Base-by-base conservation (phyloP, 495 filamentous ascomycete genomes). In the Durotheca rogersii region DNA sequence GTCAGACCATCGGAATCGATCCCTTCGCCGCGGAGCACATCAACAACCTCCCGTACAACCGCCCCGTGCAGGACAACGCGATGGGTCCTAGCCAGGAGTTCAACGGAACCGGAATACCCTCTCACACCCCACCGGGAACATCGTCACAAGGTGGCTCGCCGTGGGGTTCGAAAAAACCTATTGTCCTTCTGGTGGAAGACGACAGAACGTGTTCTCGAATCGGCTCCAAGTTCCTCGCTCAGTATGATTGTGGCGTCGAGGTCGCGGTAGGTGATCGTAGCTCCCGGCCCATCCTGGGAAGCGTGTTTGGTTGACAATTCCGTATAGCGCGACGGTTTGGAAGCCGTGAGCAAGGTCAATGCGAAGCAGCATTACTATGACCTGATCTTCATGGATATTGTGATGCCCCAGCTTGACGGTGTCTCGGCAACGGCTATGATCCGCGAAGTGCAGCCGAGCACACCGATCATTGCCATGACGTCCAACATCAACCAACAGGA, bases 401-500 rank as follows among this genome's bases (percentile, higher is more conserved):
- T 97, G 51, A 96, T 98, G 92, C 93, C 93, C 11, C 85, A 92
- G 61, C 75, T 98, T 12, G 93, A 97, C 63, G 93, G 93, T 39
- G 90, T 96, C 20, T 95, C 90, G 7, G 93, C 93, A 17, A 95
- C 90, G 37, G 88, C 90, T 62, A 82, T 95, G 47, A 96, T 98
- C 53, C 86, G 94, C 45, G 88, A 96, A 66, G 88, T 91, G 56
- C 84, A 92, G 54, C 78, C 74, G 17, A 77, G 82, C 15, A 90
- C 89, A 12, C 93, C 93, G 10, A 93, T 97, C 59, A 89, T 98
- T 51, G 94, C 93, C 40, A 96, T 98, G 93, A 97, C 93, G 18
- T 96, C 93, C 14, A 98, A 97, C 60, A 97, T 97, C 50, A 83
- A 94, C 33, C 90, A 89, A 51, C 92, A 97, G 62, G 93, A 98